Evolutionary conservation across 1,284 basidiomycete genomes (phyloP).

Genomic region (Sporisorium scitamineum): DNA sequence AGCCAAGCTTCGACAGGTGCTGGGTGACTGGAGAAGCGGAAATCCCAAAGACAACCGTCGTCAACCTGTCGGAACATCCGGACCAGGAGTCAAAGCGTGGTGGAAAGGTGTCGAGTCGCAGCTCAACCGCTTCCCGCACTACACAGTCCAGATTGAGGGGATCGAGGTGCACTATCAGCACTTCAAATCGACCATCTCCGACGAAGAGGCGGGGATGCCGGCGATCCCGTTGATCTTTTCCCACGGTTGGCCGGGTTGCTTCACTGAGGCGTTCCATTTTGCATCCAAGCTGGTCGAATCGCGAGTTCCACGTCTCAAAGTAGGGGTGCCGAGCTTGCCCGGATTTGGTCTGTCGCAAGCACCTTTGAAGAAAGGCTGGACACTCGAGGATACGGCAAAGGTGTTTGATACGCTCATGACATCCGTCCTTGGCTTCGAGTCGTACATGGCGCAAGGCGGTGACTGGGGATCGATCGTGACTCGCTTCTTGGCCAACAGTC

Average conservation of each 20-base stretch:
- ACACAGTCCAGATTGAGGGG: conserved; percentile 51
- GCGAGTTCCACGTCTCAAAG: conserved; percentile 49
- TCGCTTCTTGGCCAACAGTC: conserved; percentile 46
- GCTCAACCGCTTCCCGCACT: conserved; percentile 49
- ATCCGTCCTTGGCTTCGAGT: conserved; percentile 45
- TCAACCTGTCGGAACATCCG: conserved; percentile 8
- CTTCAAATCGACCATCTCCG: conserved; percentile 28
- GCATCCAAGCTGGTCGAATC: conserved; percentile 32
- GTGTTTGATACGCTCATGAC: conserved; percentile 60
- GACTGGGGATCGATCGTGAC: conserved; percentile 60
- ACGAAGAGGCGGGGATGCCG: conserved; percentile 20
- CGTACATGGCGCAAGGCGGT: conserved; percentile 59
- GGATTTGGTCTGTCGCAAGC: conserved; percentile 53
- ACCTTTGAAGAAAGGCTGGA: conserved; percentile 49
- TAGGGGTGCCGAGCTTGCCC: conserved; percentile 61
- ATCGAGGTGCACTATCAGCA: conserved; percentile 55
- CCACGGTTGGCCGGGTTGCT: conserved; percentile 62
- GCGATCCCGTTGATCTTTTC: conserved; percentile 60
- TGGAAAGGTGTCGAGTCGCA: conserved; percentile 45
- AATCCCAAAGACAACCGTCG: conserved; percentile 32
- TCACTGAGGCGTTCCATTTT: conserved; percentile 49
- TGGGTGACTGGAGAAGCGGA: conserved; percentile 46
- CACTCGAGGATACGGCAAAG: conserved; percentile 40
- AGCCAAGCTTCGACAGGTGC: conserved; percentile 38
- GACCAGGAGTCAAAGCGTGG: conserved; percentile 51